Evolutionary conservation across 2,329 filamentous ascomycete genomes (phyloP).

Genomic region (Pseudocercospora ulei): DNA sequence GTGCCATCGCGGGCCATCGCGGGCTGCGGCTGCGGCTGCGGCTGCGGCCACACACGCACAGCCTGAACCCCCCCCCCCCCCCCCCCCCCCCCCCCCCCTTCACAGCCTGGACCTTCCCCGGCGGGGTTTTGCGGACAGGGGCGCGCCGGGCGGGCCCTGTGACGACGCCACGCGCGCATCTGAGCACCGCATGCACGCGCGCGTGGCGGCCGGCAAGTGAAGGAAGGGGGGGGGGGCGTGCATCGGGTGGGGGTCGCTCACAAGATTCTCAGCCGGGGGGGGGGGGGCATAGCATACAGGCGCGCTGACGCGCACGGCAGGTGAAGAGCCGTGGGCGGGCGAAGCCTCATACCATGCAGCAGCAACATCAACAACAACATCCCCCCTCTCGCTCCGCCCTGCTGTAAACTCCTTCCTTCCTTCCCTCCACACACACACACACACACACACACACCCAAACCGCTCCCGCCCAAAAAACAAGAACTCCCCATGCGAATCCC

Average conservation of each 20-base stretch:
- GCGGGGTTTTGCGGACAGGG: conserved; percentile 18
- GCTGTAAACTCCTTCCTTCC: conserved; percentile 6
- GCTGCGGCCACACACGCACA: too few relatives aligned
- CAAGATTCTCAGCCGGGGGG: neutral
- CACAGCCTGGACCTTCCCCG: too few relatives aligned
- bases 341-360: conserved; percentile 1
- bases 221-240: conserved; percentile 1
- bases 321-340: neutral
- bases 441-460: neutral
- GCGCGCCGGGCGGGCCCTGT: conserved; percentile 21
- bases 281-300: conserved; percentile 14
- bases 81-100: conserved; percentile 17
- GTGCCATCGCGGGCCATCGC: too few relatives aligned
- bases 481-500: conserved; percentile 21
- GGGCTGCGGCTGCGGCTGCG: too few relatives aligned
- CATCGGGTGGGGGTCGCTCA: conserved; percentile 4
- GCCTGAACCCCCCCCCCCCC: conserved; percentile 13
- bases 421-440: conserved; percentile 3
- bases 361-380: too few relatives aligned
- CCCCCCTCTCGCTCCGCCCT: conserved; percentile 3
- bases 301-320: conserved; percentile 10
- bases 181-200: conserved; percentile 9
- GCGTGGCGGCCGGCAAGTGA: neutral
- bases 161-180: conserved; percentile 22
- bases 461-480: conserved; percentile 10